A percentile compares a stretch with the other conserved stretches of the same genome.
Conservation (phyloP, 2,329 filamentous ascomycete species). For the Claviceps fusiformis region DNA sequence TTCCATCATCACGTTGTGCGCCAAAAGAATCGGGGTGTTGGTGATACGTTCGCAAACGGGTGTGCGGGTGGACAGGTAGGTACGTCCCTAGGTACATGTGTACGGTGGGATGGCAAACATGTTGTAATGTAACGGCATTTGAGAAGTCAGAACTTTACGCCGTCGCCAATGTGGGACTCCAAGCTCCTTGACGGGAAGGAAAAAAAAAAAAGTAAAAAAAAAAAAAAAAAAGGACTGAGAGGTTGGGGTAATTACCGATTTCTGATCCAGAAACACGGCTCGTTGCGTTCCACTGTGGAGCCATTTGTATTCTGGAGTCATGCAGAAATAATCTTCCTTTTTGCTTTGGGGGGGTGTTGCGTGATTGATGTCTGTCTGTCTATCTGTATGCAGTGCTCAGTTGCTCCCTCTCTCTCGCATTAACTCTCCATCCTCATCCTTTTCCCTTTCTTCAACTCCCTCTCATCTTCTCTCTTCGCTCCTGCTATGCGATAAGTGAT, state of each 20-base stretch:
- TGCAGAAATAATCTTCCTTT: background rate
- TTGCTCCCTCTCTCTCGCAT: background rate
- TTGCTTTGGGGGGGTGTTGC: background rate
- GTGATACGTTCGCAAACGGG: background rate
- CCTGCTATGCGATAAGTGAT: background rate
- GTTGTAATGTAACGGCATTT: background rate
- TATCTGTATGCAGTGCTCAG: background rate
- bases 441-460: background rate
- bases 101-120: no score
- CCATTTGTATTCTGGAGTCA: background rate
- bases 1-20: background rate
- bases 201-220: background rate
- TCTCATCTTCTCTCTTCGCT: background rate
- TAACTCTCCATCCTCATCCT: no score
- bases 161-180: background rate
- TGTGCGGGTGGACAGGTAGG: background rate
- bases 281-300: background rate
- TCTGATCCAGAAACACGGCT: background rate
- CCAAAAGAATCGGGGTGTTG: no score
- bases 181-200: background rate
- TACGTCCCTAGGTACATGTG: background rate
- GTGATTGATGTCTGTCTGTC: background rate
- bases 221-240: no score
- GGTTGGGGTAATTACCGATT: background rate
- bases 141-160: background rate